phyloP scores from a whole-genome alignment of 179 eudicot genomes.

The Sideroxylon spinosum region DNA sequence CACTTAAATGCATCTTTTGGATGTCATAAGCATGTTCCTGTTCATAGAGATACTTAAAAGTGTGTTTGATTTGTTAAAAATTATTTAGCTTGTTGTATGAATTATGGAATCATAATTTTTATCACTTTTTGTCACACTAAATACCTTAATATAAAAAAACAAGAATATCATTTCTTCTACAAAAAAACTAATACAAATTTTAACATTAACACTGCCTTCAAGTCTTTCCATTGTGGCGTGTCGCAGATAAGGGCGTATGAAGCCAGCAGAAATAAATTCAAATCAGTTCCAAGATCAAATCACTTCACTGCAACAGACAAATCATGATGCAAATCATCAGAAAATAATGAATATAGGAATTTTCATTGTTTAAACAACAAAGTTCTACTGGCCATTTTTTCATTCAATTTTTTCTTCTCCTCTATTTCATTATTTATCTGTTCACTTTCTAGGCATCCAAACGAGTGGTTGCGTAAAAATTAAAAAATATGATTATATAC shows the following conservation, averaged over 20 bases:
- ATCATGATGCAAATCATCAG: too few species aligned
- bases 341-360: too few species aligned
- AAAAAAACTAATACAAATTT: too few species aligned
- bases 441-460: not conserved
- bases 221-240: constrained; percentile 67
- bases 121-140: too few species aligned
- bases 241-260: constrained; percentile 61
- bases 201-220: constrained; percentile 43
- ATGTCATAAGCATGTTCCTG: constrained; percentile 82
- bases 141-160: too few species aligned
- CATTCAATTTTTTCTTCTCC: not conserved
- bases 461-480: not conserved
- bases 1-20: constrained; percentile 80
- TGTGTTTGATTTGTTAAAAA: too few species aligned
- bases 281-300: not conserved
- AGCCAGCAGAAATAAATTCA: constrained; percentile 51
- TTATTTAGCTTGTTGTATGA: too few species aligned
- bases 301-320: not conserved
- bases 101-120: too few species aligned
- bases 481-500: too few species aligned
- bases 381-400: not conserved
- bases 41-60: not conserved
- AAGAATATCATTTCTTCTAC: not conserved
- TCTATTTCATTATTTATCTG: too few species aligned
- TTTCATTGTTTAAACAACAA: too few species aligned